Conservation (phyloP, 2,329 filamentous ascomycete species). For the Huntiella savannae region DNA sequence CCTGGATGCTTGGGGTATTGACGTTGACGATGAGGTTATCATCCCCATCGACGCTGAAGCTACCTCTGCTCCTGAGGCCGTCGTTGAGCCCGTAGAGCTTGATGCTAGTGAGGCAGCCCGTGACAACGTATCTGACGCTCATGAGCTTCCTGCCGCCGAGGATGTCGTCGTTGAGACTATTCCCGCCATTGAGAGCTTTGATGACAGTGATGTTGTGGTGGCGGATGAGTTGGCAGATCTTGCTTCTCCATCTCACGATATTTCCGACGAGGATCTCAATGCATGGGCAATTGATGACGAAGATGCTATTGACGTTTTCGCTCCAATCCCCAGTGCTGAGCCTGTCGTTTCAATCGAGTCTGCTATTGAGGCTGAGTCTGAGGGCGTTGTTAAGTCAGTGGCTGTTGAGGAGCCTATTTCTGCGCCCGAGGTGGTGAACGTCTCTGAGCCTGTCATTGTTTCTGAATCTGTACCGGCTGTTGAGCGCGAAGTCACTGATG, state of each 20-base stretch:
- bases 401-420: neutral
- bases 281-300: neutral
- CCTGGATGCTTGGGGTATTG: slow-evolving; percentile 10
- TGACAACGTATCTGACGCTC: too few relatives aligned
- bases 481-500: neutral
- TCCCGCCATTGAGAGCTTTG: neutral
- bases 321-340: neutral
- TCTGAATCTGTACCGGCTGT: neutral
- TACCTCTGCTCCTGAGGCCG: neutral
- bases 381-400: neutral
- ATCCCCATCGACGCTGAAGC: slow-evolving; percentile 1
- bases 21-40: slow-evolving; percentile 2
- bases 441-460: neutral
- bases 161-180: neutral
- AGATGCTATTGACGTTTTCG: neutral
- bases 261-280: neutral
- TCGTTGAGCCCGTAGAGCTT: neutral
- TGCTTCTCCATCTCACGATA: neutral
- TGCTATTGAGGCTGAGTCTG: neutral
- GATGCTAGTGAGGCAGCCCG: too few relatives aligned
- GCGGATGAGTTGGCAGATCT: neutral
- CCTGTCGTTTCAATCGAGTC: neutral
- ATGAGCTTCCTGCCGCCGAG: neutral
- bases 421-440: slow-evolving; percentile 4
- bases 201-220: neutral